Conservation (phyloP, 2,329 filamentous ascomycete genomes). For the Claviceps spartinae region DNA sequence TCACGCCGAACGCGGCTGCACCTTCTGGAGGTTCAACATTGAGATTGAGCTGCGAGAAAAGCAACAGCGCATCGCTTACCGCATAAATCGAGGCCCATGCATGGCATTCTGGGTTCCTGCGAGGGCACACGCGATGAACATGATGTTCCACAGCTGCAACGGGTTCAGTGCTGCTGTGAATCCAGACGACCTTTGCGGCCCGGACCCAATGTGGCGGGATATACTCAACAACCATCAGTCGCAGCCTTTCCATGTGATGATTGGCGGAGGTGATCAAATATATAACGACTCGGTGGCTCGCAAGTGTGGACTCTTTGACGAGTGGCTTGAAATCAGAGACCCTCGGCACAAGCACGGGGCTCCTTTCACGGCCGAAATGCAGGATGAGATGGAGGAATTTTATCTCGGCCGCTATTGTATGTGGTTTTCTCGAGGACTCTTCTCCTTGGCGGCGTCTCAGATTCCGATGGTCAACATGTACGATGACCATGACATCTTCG, state of each 20-base stretch:
- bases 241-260: constrained; percentile 92
- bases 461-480: constrained; percentile 98
- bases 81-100: constrained; percentile 82
- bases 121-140: constrained; percentile 78
- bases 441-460: constrained; percentile 81
- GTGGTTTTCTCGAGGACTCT: constrained; percentile 95
- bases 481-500: constrained; percentile 87
- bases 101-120: constrained; percentile 92
- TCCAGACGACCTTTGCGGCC: constrained; percentile 69
- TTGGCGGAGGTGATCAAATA: constrained; percentile 92
- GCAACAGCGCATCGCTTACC: constrained; percentile 83
- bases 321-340: constrained; percentile 76
- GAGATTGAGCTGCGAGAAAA: constrained; percentile 70
- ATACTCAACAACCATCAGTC: constrained; percentile 86
- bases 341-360: constrained; percentile 65
- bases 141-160: constrained; percentile 98
- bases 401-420: constrained; percentile 79
- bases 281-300: constrained; percentile 81
- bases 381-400: constrained; percentile 75
- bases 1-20: constrained; percentile 73
- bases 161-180: constrained; percentile 78
- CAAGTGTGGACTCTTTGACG: constrained; percentile 61
- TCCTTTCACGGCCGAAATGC: constrained; percentile 68
- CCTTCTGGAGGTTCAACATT: constrained; percentile 95
- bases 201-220: constrained; percentile 93